Evolutionary conservation across 2,329 filamentous ascomycete genomes (phyloP).

Genomic region (Paecilomyces variotii): DNA sequence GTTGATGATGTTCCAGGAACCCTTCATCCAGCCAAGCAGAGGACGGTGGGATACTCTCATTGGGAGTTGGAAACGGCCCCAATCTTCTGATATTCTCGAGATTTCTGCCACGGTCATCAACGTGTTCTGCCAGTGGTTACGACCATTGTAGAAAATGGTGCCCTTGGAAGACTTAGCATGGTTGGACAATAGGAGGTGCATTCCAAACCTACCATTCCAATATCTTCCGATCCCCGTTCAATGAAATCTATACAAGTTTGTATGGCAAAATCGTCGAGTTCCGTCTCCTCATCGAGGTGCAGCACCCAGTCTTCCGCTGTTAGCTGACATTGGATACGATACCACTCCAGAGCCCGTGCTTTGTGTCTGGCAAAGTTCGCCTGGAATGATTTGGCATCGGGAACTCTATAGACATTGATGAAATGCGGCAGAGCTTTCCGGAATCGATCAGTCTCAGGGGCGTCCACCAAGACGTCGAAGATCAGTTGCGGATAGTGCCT

Average conservation of each 20-base stretch:
- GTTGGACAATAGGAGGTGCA: neutral
- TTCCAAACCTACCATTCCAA: constrained; percentile 4
- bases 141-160: constrained; percentile 7
- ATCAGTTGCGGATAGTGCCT: constrained; percentile 2
- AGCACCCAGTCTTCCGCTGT: constrained; percentile 7
- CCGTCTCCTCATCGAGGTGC: constrained; percentile 10
- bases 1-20: constrained; percentile 6
- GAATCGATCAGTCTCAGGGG: neutral
- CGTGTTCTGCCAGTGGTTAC: constrained; percentile 5
- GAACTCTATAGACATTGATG: constrained; percentile 3
- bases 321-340: constrained; percentile 4
- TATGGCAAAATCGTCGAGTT: constrained; percentile 7
- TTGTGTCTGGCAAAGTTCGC: constrained; percentile 5
- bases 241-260: constrained; percentile 7
- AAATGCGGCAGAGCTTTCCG: constrained; percentile 1
- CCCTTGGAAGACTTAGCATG: neutral
- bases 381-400: neutral
- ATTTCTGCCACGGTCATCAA: constrained; percentile 7
- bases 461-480: constrained; percentile 5
- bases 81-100: constrained; percentile 6
- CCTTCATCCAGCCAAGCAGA: constrained; percentile 6
- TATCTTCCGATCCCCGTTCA: constrained; percentile 5
- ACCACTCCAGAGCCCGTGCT: constrained; percentile 7
- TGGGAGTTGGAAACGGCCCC: constrained; percentile 7
- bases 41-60: constrained; percentile 3